Evolutionary conservation across 306 rosid species (phyloP).

Genomic region (Abrus precatorius): DNA sequence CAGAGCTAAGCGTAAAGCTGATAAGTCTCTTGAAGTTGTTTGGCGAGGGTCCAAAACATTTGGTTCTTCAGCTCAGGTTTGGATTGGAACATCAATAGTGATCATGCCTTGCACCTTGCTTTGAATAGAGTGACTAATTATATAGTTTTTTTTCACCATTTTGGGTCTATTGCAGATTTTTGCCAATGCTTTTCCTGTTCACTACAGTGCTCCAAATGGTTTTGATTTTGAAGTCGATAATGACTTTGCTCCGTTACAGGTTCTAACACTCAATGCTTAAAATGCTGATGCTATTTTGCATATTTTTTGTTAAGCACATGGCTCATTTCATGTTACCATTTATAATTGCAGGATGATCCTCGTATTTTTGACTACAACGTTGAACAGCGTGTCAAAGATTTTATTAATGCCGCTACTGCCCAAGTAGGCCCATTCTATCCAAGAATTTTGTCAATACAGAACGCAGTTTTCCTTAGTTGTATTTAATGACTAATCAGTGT

Average conservation of each 20-base stretch:
- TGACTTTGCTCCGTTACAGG: slow-evolving; percentile 70
- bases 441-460: background rate
- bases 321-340: slow-evolving; percentile 36
- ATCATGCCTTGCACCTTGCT: slow-evolving; percentile 9
- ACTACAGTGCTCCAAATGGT: slow-evolving; percentile 77
- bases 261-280: slow-evolving; percentile 30
- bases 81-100: slow-evolving; percentile 16
- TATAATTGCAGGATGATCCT: slow-evolving; percentile 79
- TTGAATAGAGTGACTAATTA: background rate
- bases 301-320: slow-evolving; percentile 23
- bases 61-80: slow-evolving; percentile 88
- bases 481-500: slow-evolving; percentile 1
- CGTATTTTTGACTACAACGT: slow-evolving; percentile 75
- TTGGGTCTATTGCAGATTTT: slow-evolving; percentile 65
- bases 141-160: slow-evolving; percentile 15
- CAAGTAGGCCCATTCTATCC: slow-evolving; percentile 63
- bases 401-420: slow-evolving; percentile 58
- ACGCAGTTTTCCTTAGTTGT: background rate
- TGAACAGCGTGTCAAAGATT: slow-evolving; percentile 69
- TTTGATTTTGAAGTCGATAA: slow-evolving; percentile 74
- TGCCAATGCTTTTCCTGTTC: slow-evolving; percentile 81
- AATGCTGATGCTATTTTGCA: slow-evolving; percentile 30
- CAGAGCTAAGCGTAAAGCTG: slow-evolving; percentile 72
- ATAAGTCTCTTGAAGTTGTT: slow-evolving; percentile 88
- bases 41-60: slow-evolving; percentile 92